A percentile compares a stretch with the other conserved stretches of the same genome.
Evolutionary conservation across 345 rosid genomes (phyloP).

Genomic region (Arabis alpina): DNA sequence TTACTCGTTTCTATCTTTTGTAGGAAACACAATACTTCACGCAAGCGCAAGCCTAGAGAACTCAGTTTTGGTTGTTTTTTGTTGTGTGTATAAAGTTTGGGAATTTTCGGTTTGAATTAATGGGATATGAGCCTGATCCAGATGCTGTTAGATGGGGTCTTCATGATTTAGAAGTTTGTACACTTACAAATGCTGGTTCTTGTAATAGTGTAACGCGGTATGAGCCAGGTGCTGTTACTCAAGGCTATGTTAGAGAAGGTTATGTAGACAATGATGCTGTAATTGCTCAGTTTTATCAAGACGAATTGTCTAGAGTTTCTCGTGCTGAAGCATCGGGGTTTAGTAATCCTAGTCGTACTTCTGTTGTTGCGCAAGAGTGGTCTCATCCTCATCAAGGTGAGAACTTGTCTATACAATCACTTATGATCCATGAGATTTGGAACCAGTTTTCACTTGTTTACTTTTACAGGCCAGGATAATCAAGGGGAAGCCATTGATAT

Average conservation of each 20-base stretch:
- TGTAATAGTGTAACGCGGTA: slow-evolving; percentile 52
- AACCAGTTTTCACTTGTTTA: not conserved
- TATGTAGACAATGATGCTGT: slow-evolving; percentile 74
- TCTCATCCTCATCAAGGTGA: slow-evolving; percentile 40
- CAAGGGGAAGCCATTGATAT: slow-evolving; percentile 30
- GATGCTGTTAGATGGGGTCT: slow-evolving; percentile 89
- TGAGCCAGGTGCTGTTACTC: slow-evolving; percentile 50
- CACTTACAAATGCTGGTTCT: slow-evolving; percentile 60
- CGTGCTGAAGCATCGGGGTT: slow-evolving; percentile 57
- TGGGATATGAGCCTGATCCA: slow-evolving; percentile 59
- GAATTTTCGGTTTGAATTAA: not conserved
- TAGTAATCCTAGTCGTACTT: slow-evolving; percentile 42
- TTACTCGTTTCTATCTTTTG: slow-evolving; percentile 31
- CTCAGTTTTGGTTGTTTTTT: not conserved
- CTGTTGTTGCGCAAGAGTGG: slow-evolving; percentile 76
- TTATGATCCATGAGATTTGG: slow-evolving; percentile 3
- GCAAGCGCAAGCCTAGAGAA: slow-evolving; percentile 9
- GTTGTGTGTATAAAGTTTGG: slow-evolving; percentile 14
- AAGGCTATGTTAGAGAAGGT: slow-evolving; percentile 63
- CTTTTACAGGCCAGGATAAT: slow-evolving; percentile 41
- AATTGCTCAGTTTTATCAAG: slow-evolving; percentile 76
- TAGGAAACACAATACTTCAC: slow-evolving; percentile 21
- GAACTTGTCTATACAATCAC: slow-evolving; percentile 23
- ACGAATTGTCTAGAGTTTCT: slow-evolving; percentile 70
- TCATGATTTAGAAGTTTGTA: slow-evolving; percentile 60